Evolutionary conservation across 169 alveolate species (phyloP).

Genomic region (Besnoitia besnoiti): DNA sequence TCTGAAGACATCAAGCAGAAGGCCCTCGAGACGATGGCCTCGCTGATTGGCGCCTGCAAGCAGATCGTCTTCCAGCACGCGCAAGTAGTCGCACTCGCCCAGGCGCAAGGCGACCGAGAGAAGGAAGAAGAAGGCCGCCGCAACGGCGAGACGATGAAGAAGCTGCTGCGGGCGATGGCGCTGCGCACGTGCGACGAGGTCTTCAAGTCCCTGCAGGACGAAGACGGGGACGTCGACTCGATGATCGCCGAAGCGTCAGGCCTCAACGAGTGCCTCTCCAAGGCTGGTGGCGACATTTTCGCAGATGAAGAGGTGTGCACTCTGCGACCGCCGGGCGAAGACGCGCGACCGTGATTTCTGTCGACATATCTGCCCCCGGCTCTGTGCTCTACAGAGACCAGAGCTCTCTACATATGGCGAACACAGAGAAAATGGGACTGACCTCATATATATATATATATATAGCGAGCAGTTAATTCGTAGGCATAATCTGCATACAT

Average conservation of each 20-base stretch:
- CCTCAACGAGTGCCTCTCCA: constrained; percentile 35
- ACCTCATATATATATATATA: too few relatives aligned
- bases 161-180: constrained; percentile 76
- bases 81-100: background rate
- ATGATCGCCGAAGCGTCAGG: constrained; percentile 50
- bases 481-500: too few relatives aligned
- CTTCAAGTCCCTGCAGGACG: constrained; percentile 67
- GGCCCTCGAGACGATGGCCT: constrained; percentile 83
- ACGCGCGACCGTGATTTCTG: background rate
- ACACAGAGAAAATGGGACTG: too few relatives aligned
- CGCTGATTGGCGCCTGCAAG: constrained; percentile 73
- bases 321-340: too few relatives aligned
- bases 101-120: background rate
- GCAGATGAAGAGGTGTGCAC: constrained; percentile 45
- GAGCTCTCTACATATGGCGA: background rate
- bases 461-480: too few relatives aligned
- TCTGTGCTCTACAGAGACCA: background rate
- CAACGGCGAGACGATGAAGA: constrained; percentile 44
- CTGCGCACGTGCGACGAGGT: constrained; percentile 69
- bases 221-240: constrained; percentile 65
- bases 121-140: constrained; percentile 5
- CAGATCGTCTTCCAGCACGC: background rate
- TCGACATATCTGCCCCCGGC: background rate
- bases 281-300: constrained; percentile 43
- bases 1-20: constrained; percentile 83